Evolutionary conservation across 768 basidiomycete species (phyloP), one percentile per base, ranked within the genome.

Genomic region (Hydnum rufescens): DNA sequence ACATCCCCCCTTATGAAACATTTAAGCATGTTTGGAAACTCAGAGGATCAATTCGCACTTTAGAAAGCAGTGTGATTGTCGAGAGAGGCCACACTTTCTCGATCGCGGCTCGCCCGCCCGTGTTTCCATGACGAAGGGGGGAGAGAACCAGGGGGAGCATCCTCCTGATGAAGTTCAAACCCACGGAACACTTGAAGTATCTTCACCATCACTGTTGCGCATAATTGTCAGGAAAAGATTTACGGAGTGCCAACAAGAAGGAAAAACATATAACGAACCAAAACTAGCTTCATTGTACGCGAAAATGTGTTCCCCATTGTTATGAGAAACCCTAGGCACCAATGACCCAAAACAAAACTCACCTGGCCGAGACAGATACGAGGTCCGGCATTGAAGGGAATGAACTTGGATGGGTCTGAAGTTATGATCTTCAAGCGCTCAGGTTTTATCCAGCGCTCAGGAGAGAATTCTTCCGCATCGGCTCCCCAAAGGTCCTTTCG

Each of bases 391-490:
- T 50, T 50, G 43, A 2, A 44, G 29, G 43, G 6, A 22, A 31
- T n/a, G 16, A 55, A 31, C 26, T 4, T 22, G 32, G 31, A 54
- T n/a, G 23, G 25, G 5, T 44, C 22, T 25, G 23, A 13, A 31
- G 36, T 50, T 8, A 50, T 31, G 6, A 6, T 18, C 6, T 29
- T 18, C 5, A 50, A 25, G 49, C 54, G 13, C 54, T 55, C 4
- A 55, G 59, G 4, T 23, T 51, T 55, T 31, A 62, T 28, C 65
- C 65, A 67, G 32, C 66, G 52, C 49, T 64, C 60, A 16, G 62
- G 63, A 13, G 60, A 51, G 53, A 65, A 67, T 5, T 57, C 56
- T 19, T 63, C 53, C 0, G 65, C 63, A 48, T 66, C 63, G 3
- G 59, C 58, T 4, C 66, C 66, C 64, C 65, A 67, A 1, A 63